phyloP scores from a whole-genome alignment of 345 rosid genomes.

The Melastoma malabathricum region DNA sequence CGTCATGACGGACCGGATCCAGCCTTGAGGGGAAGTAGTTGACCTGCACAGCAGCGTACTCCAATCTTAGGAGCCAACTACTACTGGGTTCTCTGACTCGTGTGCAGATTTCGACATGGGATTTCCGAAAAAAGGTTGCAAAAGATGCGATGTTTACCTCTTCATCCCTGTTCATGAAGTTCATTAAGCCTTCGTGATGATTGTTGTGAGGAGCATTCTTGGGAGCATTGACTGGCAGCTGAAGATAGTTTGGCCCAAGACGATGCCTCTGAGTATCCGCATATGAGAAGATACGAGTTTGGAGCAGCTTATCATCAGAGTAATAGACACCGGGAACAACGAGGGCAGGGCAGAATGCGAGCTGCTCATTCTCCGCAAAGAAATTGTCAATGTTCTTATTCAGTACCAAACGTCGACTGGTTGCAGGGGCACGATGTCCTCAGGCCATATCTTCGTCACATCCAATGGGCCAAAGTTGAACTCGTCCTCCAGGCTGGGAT shows the following conservation, averaged over 20 bases:
- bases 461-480: conserved; percentile 93
- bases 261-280: conserved; percentile 97
- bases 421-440: conserved; percentile 88
- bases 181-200: conserved; percentile 89
- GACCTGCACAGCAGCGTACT: conserved; percentile 32
- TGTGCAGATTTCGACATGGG: too few relatives aligned
- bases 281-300: conserved; percentile 74
- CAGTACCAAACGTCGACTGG: conserved; percentile 92
- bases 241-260: conserved; percentile 95
- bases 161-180: conserved; percentile 84
- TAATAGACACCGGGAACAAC: conserved; percentile 86
- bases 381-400: conserved; percentile 91
- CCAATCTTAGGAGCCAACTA: neutral
- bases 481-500: conserved; percentile 66
- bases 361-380: conserved; percentile 89
- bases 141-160: conserved; percentile 37
- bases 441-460: conserved; percentile 97
- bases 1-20: conserved; percentile 66
- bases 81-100: neutral
- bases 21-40: conserved; percentile 90
- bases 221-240: conserved; percentile 89
- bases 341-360: conserved; percentile 87
- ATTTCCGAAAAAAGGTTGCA: too few relatives aligned
- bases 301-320: conserved; percentile 87
- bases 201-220: conserved; percentile 91